Conservation (phyloP, 208 protist species). For the Vickermania spadyakhi region DNA sequence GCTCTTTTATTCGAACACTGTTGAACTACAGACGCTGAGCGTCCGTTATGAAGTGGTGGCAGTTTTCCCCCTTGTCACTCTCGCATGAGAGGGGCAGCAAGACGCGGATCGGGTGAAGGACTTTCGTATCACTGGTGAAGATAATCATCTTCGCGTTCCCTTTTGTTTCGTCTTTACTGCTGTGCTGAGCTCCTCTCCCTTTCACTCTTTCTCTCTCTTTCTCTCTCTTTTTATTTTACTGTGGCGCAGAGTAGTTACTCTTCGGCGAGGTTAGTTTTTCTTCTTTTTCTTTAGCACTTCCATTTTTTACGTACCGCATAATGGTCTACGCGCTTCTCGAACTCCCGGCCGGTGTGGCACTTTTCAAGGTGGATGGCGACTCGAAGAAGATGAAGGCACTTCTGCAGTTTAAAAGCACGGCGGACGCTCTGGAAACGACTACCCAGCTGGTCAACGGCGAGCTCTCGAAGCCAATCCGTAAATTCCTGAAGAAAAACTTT, state of each 20-base stretch:
- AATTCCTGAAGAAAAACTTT: conserved; percentile 98
- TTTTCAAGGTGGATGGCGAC: conserved; percentile 96
- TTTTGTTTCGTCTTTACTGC: too few species aligned
- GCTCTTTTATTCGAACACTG: background rate
- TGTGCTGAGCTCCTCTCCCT: too few species aligned
- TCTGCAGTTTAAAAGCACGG: conserved; percentile 93
- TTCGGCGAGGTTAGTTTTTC: background rate
- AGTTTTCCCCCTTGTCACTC: too few species aligned
- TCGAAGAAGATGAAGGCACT: conserved; percentile 90
- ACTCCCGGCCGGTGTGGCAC: conserved; percentile 96
- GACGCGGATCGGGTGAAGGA: too few species aligned
- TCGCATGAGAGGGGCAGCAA: too few species aligned
- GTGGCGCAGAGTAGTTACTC: background rate
- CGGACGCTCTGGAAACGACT: conserved; percentile 95
- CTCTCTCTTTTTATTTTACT: background rate
- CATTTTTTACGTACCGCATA: background rate
- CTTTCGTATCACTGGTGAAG: too few species aligned
- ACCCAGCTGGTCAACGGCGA: conserved; percentile 95
- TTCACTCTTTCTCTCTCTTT: too few species aligned
- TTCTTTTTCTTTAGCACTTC: conserved; percentile 4
- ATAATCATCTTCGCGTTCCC: too few species aligned
- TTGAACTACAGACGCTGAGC: too few species aligned
- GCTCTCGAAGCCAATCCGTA: conserved; percentile 93
- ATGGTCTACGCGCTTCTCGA: conserved; percentile 98
- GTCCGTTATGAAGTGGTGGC: too few species aligned